These are phyloP conservation scores for Rhizopogon parksii DNA, from an alignment of 1,284 basidiomycete genomes.

Conservation along the genomic window DNA sequence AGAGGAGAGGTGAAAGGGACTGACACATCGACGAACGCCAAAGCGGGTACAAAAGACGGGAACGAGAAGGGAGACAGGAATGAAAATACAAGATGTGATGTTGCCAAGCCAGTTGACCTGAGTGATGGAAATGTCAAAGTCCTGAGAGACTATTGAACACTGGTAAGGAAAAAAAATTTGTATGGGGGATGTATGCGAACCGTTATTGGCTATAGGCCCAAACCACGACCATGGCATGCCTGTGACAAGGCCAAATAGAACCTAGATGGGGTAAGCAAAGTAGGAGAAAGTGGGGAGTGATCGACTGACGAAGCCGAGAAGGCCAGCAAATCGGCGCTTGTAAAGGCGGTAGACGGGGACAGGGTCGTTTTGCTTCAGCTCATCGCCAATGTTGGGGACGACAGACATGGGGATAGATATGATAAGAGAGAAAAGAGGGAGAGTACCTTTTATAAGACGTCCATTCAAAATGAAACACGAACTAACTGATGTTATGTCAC, in stretches of 20 bases:
- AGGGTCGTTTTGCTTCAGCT: not conserved
- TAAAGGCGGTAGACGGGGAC: slow-evolving; percentile 48
- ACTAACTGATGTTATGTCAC: no score
- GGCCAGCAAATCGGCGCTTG: slow-evolving; percentile 57
- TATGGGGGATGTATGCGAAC: slow-evolving; percentile 30
- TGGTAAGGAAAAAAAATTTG: not conserved
- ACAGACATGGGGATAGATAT: no score
- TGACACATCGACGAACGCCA: slow-evolving; percentile 54
- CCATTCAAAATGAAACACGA: no score
- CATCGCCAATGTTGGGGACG: no score
- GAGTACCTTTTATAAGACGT: no score
- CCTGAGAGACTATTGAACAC: slow-evolving; percentile 39
- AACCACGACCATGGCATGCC: slow-evolving; percentile 70
- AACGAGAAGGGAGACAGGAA: slow-evolving; percentile 52
- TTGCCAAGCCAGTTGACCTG: slow-evolving; percentile 76
- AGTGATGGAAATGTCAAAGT: slow-evolving; percentile 58
- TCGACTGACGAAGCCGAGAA: slow-evolving; percentile 47
- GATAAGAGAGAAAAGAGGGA: no score
- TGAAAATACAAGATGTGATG: slow-evolving; percentile 51
- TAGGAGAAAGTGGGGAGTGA: not conserved
- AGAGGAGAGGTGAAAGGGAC: slow-evolving; percentile 16
- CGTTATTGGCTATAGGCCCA: slow-evolving; percentile 64
- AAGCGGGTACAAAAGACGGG: slow-evolving; percentile 51
- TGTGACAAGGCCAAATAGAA: slow-evolving; percentile 51
- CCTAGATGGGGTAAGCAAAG: slow-evolving; percentile 30